A percentile compares a stretch with the other conserved stretches of the same genome.
Conservation (phyloP, 2,329 filamentous ascomycete genomes). For the Geosmithia flava region DNA sequence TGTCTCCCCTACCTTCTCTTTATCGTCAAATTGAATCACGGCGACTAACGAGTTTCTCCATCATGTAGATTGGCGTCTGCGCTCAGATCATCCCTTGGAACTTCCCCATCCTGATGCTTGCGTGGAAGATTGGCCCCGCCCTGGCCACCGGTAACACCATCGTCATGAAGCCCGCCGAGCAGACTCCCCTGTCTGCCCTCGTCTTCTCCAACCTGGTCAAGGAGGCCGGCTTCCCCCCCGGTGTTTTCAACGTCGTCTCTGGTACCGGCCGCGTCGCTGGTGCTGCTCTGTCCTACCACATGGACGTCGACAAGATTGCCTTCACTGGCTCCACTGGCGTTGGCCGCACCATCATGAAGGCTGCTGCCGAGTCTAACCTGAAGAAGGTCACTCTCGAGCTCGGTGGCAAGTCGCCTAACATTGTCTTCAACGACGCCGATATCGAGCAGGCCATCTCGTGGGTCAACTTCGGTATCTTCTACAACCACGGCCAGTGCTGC, state of each 20-base stretch:
- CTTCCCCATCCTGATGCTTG: conserved; percentile 64
- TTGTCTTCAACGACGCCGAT: conserved; percentile 61
- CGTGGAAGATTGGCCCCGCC: conserved; percentile 66
- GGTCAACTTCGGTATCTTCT: conserved; percentile 56
- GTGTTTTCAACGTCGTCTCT: conserved; percentile 60
- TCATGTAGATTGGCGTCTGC: conserved; percentile 51
- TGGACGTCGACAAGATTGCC: conserved; percentile 67
- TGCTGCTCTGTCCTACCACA: conserved; percentile 58
- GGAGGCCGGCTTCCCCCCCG: conserved; percentile 63
- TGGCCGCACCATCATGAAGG: conserved; percentile 63
- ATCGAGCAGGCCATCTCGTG: conserved; percentile 61
- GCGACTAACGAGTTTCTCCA: conserved; percentile 36
- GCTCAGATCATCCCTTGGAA: conserved; percentile 82
- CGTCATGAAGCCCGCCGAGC: conserved; percentile 60
- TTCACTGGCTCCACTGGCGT: conserved; percentile 64
- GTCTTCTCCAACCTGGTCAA: conserved; percentile 50
- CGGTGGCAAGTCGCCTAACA: conserved; percentile 65
- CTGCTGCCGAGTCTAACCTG: conserved; percentile 58
- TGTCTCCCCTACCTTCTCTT: conserved; percentile 10
- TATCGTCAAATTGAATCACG: neutral
- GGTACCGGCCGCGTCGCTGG: conserved; percentile 66
- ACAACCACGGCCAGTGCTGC: conserved; percentile 47
- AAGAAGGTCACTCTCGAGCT: conserved; percentile 70
- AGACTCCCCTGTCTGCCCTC: conserved; percentile 57
- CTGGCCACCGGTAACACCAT: conserved; percentile 57